These are phyloP conservation scores for Polyplosphaeria fusca DNA, from an alignment of 495 filamentous ascomycete genomes.

Conservation along the genomic window DNA sequence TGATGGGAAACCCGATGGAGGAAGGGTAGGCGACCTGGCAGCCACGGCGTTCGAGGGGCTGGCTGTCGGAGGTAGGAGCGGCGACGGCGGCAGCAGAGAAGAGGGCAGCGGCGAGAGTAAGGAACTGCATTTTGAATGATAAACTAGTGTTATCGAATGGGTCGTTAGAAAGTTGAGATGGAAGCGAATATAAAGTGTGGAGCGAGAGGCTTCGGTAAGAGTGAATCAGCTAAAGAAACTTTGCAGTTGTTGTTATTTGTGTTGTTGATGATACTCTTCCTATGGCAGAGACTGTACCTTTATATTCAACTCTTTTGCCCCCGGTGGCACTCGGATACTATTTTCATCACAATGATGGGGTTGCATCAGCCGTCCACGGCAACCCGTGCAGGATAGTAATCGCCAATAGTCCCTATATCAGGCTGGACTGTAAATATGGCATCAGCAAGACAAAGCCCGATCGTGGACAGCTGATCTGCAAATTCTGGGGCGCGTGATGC, in stretches of 20 bases:
- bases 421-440: background rate
- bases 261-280: background rate
- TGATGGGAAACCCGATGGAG: slow-evolving; percentile 29
- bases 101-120: slow-evolving; percentile 26
- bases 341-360: background rate
- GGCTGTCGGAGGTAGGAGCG: slow-evolving; percentile 12
- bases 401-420: background rate
- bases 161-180: background rate
- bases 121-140: slow-evolving; percentile 29
- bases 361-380: background rate
- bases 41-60: slow-evolving; percentile 20
- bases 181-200: background rate
- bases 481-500: background rate
- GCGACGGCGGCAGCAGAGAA: slow-evolving; percentile 21
- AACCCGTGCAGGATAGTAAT: background rate
- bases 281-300: background rate
- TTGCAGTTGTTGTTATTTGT: background rate
- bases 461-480: background rate
- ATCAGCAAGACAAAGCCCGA: background rate
- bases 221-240: background rate
- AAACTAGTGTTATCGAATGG: too few relatives aligned
- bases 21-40: slow-evolving; percentile 27
- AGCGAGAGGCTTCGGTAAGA: background rate
- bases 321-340: background rate
- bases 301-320: background rate